phyloP scores from a whole-genome alignment of 2,329 filamentous ascomycete species.

The Hyphodiscus sp. region DNA sequence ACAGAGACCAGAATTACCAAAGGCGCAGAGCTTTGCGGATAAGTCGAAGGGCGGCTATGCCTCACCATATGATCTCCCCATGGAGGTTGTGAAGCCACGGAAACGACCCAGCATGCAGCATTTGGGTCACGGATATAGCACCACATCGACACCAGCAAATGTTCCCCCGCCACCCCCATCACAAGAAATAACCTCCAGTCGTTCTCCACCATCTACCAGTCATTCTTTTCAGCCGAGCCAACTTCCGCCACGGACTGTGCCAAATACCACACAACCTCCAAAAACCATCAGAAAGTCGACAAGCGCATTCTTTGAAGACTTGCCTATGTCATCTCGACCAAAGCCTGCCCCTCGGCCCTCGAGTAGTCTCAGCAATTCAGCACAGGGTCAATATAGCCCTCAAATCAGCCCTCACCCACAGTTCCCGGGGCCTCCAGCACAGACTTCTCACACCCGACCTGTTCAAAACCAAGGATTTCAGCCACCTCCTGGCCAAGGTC shows the following conservation, averaged over 20 bases:
- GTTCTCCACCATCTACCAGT: slow-evolving; percentile 19
- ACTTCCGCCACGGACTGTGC: slow-evolving; percentile 4
- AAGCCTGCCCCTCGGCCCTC: slow-evolving; percentile 51
- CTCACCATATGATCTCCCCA: slow-evolving; percentile 91
- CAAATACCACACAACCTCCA: neutral
- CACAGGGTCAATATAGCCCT: slow-evolving; percentile 16
- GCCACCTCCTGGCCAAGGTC: slow-evolving; percentile 16
- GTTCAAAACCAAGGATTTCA: slow-evolving; percentile 13
- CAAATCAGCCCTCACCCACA: slow-evolving; percentile 10
- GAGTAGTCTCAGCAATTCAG: slow-evolving; percentile 18
- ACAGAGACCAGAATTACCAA: slow-evolving; percentile 40
- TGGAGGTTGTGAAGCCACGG: slow-evolving; percentile 71
- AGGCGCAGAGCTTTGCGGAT: slow-evolving; percentile 78
- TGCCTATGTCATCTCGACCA: slow-evolving; percentile 58
- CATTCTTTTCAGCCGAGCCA: slow-evolving; percentile 11
- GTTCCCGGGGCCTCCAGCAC: slow-evolving; percentile 2
- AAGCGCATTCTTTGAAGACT: slow-evolving; percentile 69
- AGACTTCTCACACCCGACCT: slow-evolving; percentile 7
- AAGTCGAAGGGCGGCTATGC: slow-evolving; percentile 88
- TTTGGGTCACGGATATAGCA: slow-evolving; percentile 23
- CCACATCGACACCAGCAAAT: slow-evolving; percentile 8
- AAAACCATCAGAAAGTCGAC: slow-evolving; percentile 29
- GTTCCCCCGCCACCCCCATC: slow-evolving; percentile 23
- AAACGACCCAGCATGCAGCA: slow-evolving; percentile 54
- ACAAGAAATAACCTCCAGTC: slow-evolving; percentile 12